Percentiles rank a stretch among this genome's conserved stretches.
phyloP scores from a whole-genome alignment of 1,284 basidiomycete species.

The Fistulinella cinereoalba region DNA sequence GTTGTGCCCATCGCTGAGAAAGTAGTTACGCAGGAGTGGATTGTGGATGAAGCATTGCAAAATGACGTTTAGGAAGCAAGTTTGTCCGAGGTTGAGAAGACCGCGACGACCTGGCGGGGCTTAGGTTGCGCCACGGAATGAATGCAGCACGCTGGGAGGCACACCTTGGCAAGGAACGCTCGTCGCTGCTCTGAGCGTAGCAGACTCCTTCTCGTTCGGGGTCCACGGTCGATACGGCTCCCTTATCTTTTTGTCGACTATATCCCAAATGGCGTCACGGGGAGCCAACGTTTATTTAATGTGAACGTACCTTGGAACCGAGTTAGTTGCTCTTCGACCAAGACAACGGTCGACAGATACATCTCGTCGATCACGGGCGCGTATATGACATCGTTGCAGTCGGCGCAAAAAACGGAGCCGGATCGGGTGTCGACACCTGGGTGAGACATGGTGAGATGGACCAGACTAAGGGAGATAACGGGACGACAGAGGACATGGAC shows the following conservation, averaged over 20 bases:
- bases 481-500: conserved; percentile 30
- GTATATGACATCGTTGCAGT: conserved; percentile 60
- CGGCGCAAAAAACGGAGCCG: conserved; percentile 56
- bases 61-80: conserved; percentile 93
- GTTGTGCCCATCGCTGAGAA: conserved; percentile 86
- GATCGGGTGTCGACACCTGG: conserved; percentile 57
- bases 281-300: too few species aligned
- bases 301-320: conserved; percentile 42
- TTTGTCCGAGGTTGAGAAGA: conserved; percentile 89
- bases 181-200: conserved; percentile 35
- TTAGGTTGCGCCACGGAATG: too few species aligned
- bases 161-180: conserved; percentile 64
- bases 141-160: too few species aligned
- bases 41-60: conserved; percentile 94
- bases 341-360: conserved; percentile 38
- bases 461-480: background rate
- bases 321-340: conserved; percentile 52
- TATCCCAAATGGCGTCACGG: too few species aligned
- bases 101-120: conserved; percentile 70
- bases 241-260: conserved; percentile 41
- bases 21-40: conserved; percentile 87
- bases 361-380: conserved; percentile 43
- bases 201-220: conserved; percentile 38
- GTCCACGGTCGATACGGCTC: conserved; percentile 48
- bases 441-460: conserved; percentile 2